These are phyloP conservation scores for Glonium stellatum DNA, from an alignment of 495 filamentous ascomycete species.

Conservation along the genomic window DNA sequence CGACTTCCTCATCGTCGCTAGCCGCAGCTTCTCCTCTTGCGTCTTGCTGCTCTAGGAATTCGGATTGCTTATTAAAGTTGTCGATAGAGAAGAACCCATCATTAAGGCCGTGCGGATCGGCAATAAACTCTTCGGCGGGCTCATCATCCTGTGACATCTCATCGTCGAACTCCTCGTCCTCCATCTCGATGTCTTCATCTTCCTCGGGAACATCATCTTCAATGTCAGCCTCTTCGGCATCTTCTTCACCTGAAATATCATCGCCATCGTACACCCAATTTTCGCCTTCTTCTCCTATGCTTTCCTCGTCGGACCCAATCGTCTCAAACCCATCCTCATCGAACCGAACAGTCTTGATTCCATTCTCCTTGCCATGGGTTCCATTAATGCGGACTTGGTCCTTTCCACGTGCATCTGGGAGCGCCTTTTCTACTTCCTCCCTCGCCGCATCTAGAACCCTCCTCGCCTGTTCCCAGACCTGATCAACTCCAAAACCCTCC, in stretches of 20 bases:
- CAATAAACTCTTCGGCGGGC: slow-evolving; percentile 39
- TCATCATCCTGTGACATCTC: slow-evolving; percentile 40
- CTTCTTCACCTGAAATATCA: slow-evolving; percentile 35
- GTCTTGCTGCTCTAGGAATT: slow-evolving; percentile 80
- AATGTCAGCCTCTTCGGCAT: slow-evolving; percentile 36
- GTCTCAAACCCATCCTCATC: slow-evolving; percentile 44
- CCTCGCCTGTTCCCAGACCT: slow-evolving; percentile 91
- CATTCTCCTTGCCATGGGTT: slow-evolving; percentile 7
- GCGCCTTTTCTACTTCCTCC: slow-evolving; percentile 43
- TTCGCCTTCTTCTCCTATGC: slow-evolving; percentile 28
- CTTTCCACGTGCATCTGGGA: slow-evolving; percentile 35
- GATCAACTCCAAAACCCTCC: slow-evolving; percentile 78
- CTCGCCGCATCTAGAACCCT: slow-evolving; percentile 61
- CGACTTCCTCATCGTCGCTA: slow-evolving; percentile 73
- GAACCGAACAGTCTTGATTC: slow-evolving; percentile 35
- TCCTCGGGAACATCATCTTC: slow-evolving; percentile 36
- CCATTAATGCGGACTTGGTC: not conserved
- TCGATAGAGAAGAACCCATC: slow-evolving; percentile 98
- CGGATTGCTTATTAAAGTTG: slow-evolving; percentile 89
- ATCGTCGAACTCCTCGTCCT: slow-evolving; percentile 34
- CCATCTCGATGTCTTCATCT: slow-evolving; percentile 37
- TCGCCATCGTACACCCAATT: slow-evolving; percentile 30
- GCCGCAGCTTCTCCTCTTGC: slow-evolving; percentile 56
- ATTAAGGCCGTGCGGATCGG: slow-evolving; percentile 66
- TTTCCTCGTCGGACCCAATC: slow-evolving; percentile 26